phyloP scores from a whole-genome alignment of 2,329 filamentous ascomycete genomes.

The Bipolaris oryzae region DNA sequence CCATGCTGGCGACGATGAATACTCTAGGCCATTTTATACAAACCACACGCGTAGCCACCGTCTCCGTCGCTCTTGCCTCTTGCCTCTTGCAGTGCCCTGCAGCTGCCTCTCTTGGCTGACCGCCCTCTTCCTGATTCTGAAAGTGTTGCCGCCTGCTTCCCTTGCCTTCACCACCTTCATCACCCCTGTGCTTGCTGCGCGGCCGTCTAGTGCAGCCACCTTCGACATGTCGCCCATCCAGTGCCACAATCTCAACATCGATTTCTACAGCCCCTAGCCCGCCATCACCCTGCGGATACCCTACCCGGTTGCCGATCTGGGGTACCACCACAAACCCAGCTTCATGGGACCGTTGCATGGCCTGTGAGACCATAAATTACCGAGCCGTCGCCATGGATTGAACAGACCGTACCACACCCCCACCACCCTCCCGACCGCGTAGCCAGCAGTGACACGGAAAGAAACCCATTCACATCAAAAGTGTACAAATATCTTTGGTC shows the following conservation, averaged over 20 bases:
- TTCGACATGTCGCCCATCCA: slow-evolving; percentile 7
- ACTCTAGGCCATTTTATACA: slow-evolving; percentile 44
- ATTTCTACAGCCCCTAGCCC: slow-evolving; percentile 17
- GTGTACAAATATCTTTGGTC: slow-evolving; percentile 12
- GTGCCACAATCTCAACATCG: slow-evolving; percentile 16
- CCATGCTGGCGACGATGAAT: slow-evolving; percentile 32
- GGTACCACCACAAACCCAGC: slow-evolving; percentile 27
- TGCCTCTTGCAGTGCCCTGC: slow-evolving; percentile 44
- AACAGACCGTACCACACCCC: slow-evolving; percentile 22
- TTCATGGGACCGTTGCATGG: slow-evolving; percentile 27
- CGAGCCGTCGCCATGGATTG: slow-evolving; percentile 21
- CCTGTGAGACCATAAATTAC: slow-evolving; percentile 26
- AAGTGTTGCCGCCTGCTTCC: slow-evolving; percentile 28
- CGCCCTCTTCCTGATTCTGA: slow-evolving; percentile 39
- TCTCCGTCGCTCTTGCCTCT: slow-evolving; percentile 27
- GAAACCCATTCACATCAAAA: slow-evolving; percentile 26
- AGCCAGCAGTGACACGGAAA: slow-evolving; percentile 33
- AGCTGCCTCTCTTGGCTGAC: slow-evolving; percentile 41
- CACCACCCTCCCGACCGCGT: slow-evolving; percentile 22
- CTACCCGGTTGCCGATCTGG: slow-evolving; percentile 41
- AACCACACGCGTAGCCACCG: slow-evolving; percentile 24
- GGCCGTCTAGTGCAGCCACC: slow-evolving; percentile 17
- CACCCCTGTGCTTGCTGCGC: slow-evolving; percentile 25
- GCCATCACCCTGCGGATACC: slow-evolving; percentile 27
- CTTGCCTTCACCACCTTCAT: slow-evolving; percentile 31